Evolutionary conservation across 1,284 basidiomycete species (phyloP).

Genomic region (Fomitiporia mediterranea): DNA sequence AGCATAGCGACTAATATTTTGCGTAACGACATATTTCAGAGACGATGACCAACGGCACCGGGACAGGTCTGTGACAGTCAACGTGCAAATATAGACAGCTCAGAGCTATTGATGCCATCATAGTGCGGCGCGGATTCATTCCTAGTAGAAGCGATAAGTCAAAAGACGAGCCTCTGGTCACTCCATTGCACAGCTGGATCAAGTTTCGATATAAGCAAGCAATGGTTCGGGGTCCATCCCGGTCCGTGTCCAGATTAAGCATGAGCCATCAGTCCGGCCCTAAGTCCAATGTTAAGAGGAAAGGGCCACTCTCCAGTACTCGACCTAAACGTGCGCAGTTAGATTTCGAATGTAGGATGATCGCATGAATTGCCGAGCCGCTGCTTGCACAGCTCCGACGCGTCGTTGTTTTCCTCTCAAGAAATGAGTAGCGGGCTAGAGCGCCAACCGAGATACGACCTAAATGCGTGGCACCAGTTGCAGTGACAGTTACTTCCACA

Average conservation of each 20-base stretch:
- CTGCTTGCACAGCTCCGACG: neutral
- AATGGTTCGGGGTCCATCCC: slow-evolving; percentile 4
- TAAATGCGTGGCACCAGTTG: neutral
- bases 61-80: neutral
- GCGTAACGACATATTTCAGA: neutral
- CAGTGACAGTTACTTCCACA: neutral
- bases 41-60: too few relatives aligned
- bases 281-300: neutral
- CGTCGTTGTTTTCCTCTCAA: neutral
- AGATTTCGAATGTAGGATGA: neutral
- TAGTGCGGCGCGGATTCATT: too few relatives aligned
- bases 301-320: neutral
- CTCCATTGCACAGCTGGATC: too few relatives aligned
- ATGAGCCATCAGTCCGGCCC: neutral
- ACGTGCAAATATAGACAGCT: too few relatives aligned
- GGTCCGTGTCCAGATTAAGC: neutral
- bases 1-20: neutral
- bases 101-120: too few relatives aligned
- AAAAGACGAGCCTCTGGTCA: neutral
- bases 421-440: neutral
- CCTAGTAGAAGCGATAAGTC: neutral
- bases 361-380: slow-evolving; percentile 6
- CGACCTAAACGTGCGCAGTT: neutral
- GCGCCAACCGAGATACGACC: slow-evolving; percentile 9
- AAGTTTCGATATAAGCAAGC: neutral